phyloP scores from a whole-genome alignment of 2,329 filamentous ascomycete species.

The Stachybotrys elegans region DNA sequence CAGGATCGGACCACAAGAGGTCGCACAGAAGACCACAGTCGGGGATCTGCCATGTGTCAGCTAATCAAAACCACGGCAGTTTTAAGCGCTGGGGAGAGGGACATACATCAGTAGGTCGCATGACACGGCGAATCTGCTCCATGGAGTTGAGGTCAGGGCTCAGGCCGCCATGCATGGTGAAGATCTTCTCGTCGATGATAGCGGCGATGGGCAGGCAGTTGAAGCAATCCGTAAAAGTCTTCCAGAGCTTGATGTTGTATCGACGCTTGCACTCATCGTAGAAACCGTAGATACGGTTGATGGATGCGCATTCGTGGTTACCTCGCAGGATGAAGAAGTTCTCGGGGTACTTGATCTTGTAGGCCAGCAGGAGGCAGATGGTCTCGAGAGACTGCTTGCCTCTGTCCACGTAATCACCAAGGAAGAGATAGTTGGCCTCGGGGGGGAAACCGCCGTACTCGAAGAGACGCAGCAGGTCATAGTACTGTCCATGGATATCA shows the following conservation, averaged over 20 bases:
- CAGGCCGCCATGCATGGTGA: slow-evolving; percentile 98
- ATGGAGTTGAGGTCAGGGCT: slow-evolving; percentile 98
- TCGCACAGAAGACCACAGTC: slow-evolving; percentile 97
- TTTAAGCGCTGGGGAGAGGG: slow-evolving; percentile 8
- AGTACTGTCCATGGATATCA: slow-evolving; percentile 99
- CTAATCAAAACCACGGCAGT: slow-evolving; percentile 18
- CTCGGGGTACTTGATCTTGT: slow-evolving; percentile 99
- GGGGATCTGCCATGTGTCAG: slow-evolving; percentile 65
- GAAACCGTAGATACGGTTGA: slow-evolving; percentile 99
- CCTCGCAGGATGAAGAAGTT: slow-evolving; percentile 99
- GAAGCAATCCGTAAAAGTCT: slow-evolving; percentile 99
- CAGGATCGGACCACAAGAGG: slow-evolving; percentile 96
- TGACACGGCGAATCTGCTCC: slow-evolving; percentile 98
- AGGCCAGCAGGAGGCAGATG: slow-evolving; percentile 91
- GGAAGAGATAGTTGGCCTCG: slow-evolving; percentile 98
- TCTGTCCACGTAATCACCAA: slow-evolving; percentile 97
- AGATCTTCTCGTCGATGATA: slow-evolving; percentile 99
- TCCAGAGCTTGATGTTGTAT: slow-evolving; percentile 99
- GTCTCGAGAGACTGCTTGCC: slow-evolving; percentile 99
- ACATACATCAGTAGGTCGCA: slow-evolving; percentile 97
- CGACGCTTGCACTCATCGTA: slow-evolving; percentile 99
- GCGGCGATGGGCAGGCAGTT: slow-evolving; percentile 97
- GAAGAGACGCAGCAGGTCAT: slow-evolving; percentile 93
- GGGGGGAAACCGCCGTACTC: slow-evolving; percentile 98
- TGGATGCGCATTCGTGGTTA: slow-evolving; percentile 98